Conservation (phyloP, 148 eudicot species). For the Cornus controversa region DNA sequence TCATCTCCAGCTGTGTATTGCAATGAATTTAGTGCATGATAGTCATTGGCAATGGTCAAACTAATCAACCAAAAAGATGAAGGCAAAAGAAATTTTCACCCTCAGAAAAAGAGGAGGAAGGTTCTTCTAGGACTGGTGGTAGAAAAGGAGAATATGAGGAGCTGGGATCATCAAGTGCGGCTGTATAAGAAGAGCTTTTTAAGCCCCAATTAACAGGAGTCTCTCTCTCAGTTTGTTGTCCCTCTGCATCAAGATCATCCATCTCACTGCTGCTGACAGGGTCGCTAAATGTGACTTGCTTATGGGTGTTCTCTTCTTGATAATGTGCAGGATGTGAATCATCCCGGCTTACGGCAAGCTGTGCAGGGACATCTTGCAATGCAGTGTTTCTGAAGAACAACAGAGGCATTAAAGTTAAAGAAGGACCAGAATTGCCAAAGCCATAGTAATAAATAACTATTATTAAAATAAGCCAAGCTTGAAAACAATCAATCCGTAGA, state of each 20-base stretch:
- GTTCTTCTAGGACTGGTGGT: slow-evolving; percentile 84
- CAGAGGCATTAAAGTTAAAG: not conserved
- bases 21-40: slow-evolving; percentile 11
- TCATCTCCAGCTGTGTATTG: slow-evolving; percentile 77
- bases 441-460: not conserved
- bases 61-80: slow-evolving; percentile 6
- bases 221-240: slow-evolving; percentile 51
- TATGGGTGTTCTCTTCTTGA: slow-evolving; percentile 33
- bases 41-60: slow-evolving; percentile 5
- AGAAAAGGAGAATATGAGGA: slow-evolving; percentile 65
- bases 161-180: slow-evolving; percentile 56
- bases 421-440: not conserved
- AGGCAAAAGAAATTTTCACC: slow-evolving; percentile 40
- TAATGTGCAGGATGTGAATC: slow-evolving; percentile 34
- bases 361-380: slow-evolving; percentile 32
- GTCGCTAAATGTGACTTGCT: slow-evolving; percentile 74
- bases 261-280: slow-evolving; percentile 59
- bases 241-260: slow-evolving; percentile 53
- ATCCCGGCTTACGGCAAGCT: slow-evolving; percentile 35
- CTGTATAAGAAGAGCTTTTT: slow-evolving; percentile 49
- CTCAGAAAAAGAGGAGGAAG: slow-evolving; percentile 85
- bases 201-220: slow-evolving; percentile 55
- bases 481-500: not conserved
- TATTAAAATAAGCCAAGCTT: not conserved
- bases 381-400: slow-evolving; percentile 40